Evolutionary conservation across 495 filamentous ascomycete species (phyloP).

Genomic region (Hypoxylon cercidicola): DNA sequence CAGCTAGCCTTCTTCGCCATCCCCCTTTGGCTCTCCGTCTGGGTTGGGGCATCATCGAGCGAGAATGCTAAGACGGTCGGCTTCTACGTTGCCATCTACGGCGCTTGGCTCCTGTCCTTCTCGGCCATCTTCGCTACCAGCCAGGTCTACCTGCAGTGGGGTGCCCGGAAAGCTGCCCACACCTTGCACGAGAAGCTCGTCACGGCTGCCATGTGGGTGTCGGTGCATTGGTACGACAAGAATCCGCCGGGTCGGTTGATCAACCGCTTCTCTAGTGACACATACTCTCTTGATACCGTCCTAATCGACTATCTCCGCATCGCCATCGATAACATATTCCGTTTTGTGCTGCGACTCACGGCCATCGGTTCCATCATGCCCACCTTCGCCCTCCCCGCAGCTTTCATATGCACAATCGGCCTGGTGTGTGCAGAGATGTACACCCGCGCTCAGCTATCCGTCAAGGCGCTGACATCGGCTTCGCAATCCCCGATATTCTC

Average conservation of each 20-base stretch:
- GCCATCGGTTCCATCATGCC: slow-evolving; percentile 5
- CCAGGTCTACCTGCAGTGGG: slow-evolving; percentile 69
- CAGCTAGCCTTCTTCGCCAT: neutral
- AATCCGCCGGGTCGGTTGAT: slow-evolving; percentile 86
- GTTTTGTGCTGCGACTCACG: slow-evolving; percentile 66
- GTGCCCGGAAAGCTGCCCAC: slow-evolving; percentile 66
- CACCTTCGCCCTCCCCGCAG: no score
- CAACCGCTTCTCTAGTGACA: slow-evolving; percentile 87
- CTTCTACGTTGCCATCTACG: slow-evolving; percentile 74
- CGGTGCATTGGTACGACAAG: slow-evolving; percentile 86
- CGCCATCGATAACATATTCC: slow-evolving; percentile 76
- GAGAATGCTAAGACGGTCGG: slow-evolving; percentile 50
- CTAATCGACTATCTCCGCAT: slow-evolving; percentile 65
- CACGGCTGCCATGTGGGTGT: slow-evolving; percentile 74
- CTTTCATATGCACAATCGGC: no score
- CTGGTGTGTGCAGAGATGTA: no score
- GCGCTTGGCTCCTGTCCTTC: slow-evolving; percentile 72
- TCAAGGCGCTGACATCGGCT: no score
- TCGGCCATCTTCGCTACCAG: slow-evolving; percentile 77
- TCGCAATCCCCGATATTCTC: no score
- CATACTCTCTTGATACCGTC: slow-evolving; percentile 85
- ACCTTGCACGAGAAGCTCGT: slow-evolving; percentile 77
- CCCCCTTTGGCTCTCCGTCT: neutral
- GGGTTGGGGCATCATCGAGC: slow-evolving; percentile 4
- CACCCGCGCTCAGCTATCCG: no score